phyloP scores from a whole-genome alignment of 345 rosid species.

The Eucalyptus pauciflora region DNA sequence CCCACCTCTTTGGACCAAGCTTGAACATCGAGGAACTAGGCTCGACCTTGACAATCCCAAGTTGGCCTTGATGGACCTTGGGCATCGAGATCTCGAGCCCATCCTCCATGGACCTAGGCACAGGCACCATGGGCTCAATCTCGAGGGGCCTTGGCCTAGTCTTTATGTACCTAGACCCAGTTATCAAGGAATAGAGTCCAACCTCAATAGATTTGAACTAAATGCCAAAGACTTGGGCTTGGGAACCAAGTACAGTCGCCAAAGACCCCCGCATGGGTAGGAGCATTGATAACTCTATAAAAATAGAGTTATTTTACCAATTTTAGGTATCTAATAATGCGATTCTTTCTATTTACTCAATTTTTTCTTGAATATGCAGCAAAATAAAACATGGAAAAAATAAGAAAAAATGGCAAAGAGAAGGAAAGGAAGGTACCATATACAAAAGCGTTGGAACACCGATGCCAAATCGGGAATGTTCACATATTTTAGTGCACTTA shows the following conservation, averaged over 20 bases:
- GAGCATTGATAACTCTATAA: too few relatives aligned
- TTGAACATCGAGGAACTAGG: rapidly evolving
- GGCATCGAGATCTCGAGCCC: neutral
- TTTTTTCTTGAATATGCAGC: rapidly evolving
- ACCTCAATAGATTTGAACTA: neutral
- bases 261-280: rapidly evolving
- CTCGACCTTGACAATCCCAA: neutral
- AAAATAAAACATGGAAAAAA: too few relatives aligned
- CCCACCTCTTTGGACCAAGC: neutral
- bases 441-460: too few relatives aligned
- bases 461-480: too few relatives aligned
- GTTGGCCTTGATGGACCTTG: neutral
- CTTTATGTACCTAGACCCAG: neutral
- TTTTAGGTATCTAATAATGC: too few relatives aligned
- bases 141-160: neutral
- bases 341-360: too few relatives aligned
- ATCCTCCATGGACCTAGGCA: neutral
- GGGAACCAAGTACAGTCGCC: neutral
- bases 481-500: too few relatives aligned
- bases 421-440: too few relatives aligned
- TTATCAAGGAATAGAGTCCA: neutral
- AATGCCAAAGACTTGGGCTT: neutral
- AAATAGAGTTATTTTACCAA: too few relatives aligned
- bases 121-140: neutral
- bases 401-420: too few relatives aligned